Percentiles rank a stretch among this genome's conserved stretches.
Evolutionary conservation across 768 basidiomycete genomes (phyloP).

Genomic region (Psilocybe cyanescens): DNA sequence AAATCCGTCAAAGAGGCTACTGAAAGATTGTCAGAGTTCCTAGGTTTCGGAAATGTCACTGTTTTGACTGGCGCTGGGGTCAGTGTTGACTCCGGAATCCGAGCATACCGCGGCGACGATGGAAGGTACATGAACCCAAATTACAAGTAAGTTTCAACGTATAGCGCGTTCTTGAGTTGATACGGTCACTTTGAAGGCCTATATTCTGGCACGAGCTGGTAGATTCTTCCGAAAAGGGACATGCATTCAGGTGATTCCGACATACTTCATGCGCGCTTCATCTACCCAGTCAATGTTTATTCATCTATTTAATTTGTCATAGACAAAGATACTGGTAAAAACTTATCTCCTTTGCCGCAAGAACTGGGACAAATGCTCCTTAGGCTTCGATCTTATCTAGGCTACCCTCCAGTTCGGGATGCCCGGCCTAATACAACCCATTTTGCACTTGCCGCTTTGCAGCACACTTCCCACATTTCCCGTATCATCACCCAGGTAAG

Average conservation of each 20-base stretch:
- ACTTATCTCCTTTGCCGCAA: conserved; percentile 5
- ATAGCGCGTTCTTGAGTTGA: neutral
- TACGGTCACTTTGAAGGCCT: conserved; percentile 40
- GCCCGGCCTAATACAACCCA: conserved; percentile 90
- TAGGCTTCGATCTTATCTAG: conserved; percentile 76
- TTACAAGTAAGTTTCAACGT: conserved; percentile 61
- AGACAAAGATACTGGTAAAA: conserved; percentile 85
- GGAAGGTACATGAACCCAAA: conserved; percentile 91
- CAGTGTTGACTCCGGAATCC: conserved; percentile 93
- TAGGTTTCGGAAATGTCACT: conserved; percentile 70
- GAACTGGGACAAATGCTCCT: neutral
- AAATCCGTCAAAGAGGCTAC: conserved; percentile 53
- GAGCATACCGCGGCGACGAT: conserved; percentile 89
- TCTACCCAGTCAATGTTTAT: conserved; percentile 16
- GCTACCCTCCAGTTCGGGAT: conserved; percentile 87
- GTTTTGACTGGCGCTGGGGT: conserved; percentile 92
- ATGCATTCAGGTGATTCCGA: conserved; percentile 61
- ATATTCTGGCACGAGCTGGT: conserved; percentile 85
- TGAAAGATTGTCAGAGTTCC: conserved; percentile 65
- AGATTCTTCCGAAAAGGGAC: conserved; percentile 70
- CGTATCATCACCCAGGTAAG: conserved; percentile 78
- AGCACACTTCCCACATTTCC: conserved; percentile 63
- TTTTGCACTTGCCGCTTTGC: conserved; percentile 82
- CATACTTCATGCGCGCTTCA: neutral
- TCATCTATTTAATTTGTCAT: neutral